Percentiles rank a stretch among this genome's conserved stretches.
These are phyloP conservation scores for Aureobasidium sp. DNA, from an alignment of 2,329 filamentous ascomycete species.

Conservation along the genomic window DNA sequence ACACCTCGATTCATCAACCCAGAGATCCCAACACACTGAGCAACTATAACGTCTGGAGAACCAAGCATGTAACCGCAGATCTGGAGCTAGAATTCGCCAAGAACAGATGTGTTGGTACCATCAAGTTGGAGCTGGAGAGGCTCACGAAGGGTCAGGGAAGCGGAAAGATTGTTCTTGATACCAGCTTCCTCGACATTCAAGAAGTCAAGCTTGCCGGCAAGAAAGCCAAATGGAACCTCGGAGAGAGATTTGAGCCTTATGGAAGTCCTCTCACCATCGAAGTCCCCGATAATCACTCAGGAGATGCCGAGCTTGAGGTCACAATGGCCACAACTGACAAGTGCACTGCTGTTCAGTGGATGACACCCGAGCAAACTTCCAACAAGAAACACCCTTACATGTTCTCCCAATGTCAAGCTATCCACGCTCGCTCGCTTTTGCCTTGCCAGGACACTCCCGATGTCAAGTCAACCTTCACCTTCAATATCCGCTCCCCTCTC, in stretches of 20 bases:
- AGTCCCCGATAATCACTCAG: conserved; percentile 36
- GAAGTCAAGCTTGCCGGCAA: conserved; percentile 61
- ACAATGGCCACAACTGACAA: conserved; percentile 70
- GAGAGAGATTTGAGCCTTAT: conserved; percentile 63
- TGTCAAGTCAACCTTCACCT: conserved; percentile 90
- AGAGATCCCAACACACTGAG: conserved; percentile 79
- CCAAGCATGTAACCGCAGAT: conserved; percentile 72
- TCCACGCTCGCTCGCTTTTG: conserved; percentile 87
- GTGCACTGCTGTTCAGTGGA: conserved; percentile 92
- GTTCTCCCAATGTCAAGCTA: conserved; percentile 97
- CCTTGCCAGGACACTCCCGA: conserved; percentile 97
- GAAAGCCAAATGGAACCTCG: conserved; percentile 59
- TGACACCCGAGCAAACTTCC: conserved; percentile 85
- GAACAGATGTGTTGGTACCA: conserved; percentile 67
- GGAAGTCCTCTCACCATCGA: conserved; percentile 61
- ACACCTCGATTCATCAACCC: conserved; percentile 23
- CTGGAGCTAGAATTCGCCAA: conserved; percentile 77
- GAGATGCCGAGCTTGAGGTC: conserved; percentile 40
- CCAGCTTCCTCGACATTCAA: conserved; percentile 69
- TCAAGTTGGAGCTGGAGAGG: conserved; percentile 67
- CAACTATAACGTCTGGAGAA: conserved; percentile 85
- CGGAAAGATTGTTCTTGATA: conserved; percentile 73
- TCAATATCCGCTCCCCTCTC: conserved; percentile 76
- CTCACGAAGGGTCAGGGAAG: conserved; percentile 55
- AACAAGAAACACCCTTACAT: conserved; percentile 96